Conservation (phyloP, 2,329 filamentous ascomycete genomes). For the Ophiostoma australiae region DNA sequence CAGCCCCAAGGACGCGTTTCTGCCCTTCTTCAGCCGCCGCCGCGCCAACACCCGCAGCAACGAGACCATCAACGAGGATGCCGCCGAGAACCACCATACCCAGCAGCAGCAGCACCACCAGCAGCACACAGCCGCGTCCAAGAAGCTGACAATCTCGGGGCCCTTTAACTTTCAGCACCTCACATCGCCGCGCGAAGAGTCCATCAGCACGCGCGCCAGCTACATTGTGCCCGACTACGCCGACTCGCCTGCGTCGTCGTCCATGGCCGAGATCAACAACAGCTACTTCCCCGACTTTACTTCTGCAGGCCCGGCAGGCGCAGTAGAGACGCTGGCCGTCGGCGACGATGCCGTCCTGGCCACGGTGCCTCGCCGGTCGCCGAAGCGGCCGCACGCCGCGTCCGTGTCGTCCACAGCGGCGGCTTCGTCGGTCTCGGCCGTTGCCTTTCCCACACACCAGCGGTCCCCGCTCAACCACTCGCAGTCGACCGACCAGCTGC, state of each 20-base stretch:
- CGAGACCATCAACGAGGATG: slow-evolving; percentile 10
- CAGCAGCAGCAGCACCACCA: background rate
- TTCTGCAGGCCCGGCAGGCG: slow-evolving; percentile 36
- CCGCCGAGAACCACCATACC: background rate
- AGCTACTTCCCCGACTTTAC: slow-evolving; percentile 46
- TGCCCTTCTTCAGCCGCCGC: slow-evolving; percentile 49
- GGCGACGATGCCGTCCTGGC: slow-evolving; percentile 20
- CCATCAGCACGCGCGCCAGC: background rate
- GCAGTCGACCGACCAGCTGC: slow-evolving; percentile 49
- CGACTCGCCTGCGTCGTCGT: background rate
- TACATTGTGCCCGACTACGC: background rate
- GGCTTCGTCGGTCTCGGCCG: no score
- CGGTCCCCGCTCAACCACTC: slow-evolving; percentile 41
- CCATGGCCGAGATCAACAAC: slow-evolving; percentile 33
- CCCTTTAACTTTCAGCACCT: slow-evolving; percentile 66
- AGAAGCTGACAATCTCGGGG: slow-evolving; percentile 50
- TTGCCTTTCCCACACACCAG: background rate
- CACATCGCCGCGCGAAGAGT: slow-evolving; percentile 51
- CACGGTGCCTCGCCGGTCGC: slow-evolving; percentile 28
- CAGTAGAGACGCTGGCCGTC: slow-evolving; percentile 28
- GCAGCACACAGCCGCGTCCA: background rate
- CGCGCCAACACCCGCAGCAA: slow-evolving; percentile 40
- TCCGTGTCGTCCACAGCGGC: slow-evolving; percentile 23
- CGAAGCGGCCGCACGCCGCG: slow-evolving; percentile 33
- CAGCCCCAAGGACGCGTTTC: slow-evolving; percentile 31